These are phyloP conservation scores for Chrysophaeum taylorii DNA, from an alignment of 352 stramenopile species.

Conservation along the genomic window DNA sequence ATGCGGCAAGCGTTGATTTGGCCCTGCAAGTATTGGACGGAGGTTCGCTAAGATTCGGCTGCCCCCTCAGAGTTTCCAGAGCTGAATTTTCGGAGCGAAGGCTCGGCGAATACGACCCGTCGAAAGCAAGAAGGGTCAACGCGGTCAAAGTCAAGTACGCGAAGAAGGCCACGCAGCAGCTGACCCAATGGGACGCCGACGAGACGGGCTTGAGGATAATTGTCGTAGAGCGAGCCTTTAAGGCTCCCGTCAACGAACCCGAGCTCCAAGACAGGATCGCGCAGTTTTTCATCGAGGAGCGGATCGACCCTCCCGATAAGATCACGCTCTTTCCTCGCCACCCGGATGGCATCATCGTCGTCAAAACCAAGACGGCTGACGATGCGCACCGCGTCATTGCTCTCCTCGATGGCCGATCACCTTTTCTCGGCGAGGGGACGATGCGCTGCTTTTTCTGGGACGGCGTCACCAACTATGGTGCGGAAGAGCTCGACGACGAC, in stretches of 20 bases:
- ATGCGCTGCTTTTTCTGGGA: constrained; percentile 73
- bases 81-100: neutral
- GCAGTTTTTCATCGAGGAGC: neutral
- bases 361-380: constrained; percentile 88
- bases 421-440: neutral
- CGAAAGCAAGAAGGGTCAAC: constrained; percentile 62
- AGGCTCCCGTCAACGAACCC: constrained; percentile 35
- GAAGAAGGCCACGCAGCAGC: constrained; percentile 46
- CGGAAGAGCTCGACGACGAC: constrained; percentile 49
- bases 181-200: constrained; percentile 42
- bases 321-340: constrained; percentile 90
- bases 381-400: constrained; percentile 43
- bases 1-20: constrained; percentile 82
- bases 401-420: neutral
- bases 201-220: constrained; percentile 85
- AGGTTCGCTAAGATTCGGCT: constrained; percentile 51
- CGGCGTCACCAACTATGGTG: constrained; percentile 79
- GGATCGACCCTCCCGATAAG: constrained; percentile 48
- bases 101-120: neutral
- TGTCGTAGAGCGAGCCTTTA: constrained; percentile 90
- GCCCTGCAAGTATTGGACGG: constrained; percentile 81
- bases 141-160: constrained; percentile 70
- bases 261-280: constrained; percentile 70
- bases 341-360: constrained; percentile 74
- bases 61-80: neutral